Evolutionary conservation across 2,329 filamentous ascomycete genomes (phyloP).

Genomic region (Neofusicoccum cordaticola): DNA sequence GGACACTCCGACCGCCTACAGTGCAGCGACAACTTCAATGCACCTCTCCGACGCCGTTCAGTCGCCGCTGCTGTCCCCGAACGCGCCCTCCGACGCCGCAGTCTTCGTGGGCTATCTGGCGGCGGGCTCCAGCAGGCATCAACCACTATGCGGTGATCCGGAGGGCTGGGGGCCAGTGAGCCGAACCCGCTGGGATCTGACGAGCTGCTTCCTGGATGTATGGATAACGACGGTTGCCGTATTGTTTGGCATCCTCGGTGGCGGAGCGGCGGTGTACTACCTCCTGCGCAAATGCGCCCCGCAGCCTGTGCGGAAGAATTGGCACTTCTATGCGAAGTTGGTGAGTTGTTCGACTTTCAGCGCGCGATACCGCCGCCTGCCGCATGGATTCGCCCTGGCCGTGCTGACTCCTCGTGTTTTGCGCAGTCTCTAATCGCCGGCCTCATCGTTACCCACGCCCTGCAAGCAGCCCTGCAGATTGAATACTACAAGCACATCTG

Average conservation of each 20-base stretch:
- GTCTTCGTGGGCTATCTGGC: slow-evolving; percentile 54
- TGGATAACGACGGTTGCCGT: slow-evolving; percentile 73
- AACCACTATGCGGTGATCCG: slow-evolving; percentile 80
- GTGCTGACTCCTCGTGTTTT: background rate
- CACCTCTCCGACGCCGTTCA: slow-evolving; percentile 28
- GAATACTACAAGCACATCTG: slow-evolving; percentile 66
- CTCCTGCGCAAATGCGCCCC: slow-evolving; percentile 68
- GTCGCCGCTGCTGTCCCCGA: slow-evolving; percentile 31
- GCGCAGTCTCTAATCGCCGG: slow-evolving; percentile 60
- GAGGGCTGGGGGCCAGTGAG: slow-evolving; percentile 97
- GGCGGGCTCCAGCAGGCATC: slow-evolving; percentile 43
- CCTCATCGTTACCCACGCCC: slow-evolving; percentile 65
- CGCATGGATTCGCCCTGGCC: too few species aligned
- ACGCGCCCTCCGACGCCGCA: slow-evolving; percentile 23
- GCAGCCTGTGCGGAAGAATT: slow-evolving; percentile 71
- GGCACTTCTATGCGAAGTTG: slow-evolving; percentile 92
- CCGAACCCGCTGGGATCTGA: slow-evolving; percentile 85
- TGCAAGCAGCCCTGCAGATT: slow-evolving; percentile 76
- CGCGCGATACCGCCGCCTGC: background rate
- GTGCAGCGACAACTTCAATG: slow-evolving; percentile 29
- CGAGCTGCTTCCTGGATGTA: slow-evolving; percentile 93
- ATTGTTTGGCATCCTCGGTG: slow-evolving; percentile 73
- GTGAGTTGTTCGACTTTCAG: slow-evolving; percentile 49
- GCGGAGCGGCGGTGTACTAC: slow-evolving; percentile 75
- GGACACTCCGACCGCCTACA: background rate